Conservation (phyloP, 345 rosid genomes). For the Rhodamnia argentea region DNA sequence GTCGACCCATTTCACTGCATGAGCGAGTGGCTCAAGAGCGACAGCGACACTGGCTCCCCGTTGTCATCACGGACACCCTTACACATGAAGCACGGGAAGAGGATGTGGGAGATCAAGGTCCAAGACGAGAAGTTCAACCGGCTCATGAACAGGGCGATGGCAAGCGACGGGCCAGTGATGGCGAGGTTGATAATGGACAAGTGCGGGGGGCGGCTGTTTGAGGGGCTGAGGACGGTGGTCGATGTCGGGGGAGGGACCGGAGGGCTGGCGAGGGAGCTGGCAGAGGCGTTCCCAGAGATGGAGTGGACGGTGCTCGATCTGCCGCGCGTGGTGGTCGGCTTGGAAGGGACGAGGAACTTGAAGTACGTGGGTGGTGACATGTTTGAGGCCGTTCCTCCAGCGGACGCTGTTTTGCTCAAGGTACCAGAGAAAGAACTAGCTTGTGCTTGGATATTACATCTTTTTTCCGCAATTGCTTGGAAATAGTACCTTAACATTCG, state of each 20-base stretch:
- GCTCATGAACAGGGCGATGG: slow-evolving; percentile 21
- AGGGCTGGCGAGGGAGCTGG: slow-evolving; percentile 17
- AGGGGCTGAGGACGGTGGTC: slow-evolving; percentile 18
- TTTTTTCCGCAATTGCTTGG: background rate
- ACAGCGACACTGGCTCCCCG: background rate
- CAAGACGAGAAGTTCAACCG: slow-evolving; percentile 5
- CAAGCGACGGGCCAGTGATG: slow-evolving; percentile 16
- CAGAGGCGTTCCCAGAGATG: slow-evolving; percentile 19
- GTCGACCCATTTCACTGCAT: slow-evolving; percentile 15
- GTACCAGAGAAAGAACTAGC: background rate
- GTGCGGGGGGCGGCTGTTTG: slow-evolving; percentile 9
- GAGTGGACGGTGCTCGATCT: slow-evolving; percentile 28
- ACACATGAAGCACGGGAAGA: slow-evolving; percentile 14
- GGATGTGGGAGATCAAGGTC: slow-evolving; percentile 4
- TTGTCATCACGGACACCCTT: slow-evolving; percentile 5
- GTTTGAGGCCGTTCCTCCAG: slow-evolving; percentile 30
- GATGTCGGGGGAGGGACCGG: slow-evolving; percentile 45
- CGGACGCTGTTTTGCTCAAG: slow-evolving; percentile 28
- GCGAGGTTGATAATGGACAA: slow-evolving; percentile 5
- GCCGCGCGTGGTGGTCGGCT: slow-evolving; percentile 20
- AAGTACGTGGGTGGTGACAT: slow-evolving; percentile 26
- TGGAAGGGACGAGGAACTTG: slow-evolving; percentile 7
- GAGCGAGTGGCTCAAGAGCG: slow-evolving; percentile 19
- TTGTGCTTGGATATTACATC: background rate
- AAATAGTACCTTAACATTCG: background rate